Conservation (phyloP, 305 asterid genomes). For the Solanum hybrid region DNA sequence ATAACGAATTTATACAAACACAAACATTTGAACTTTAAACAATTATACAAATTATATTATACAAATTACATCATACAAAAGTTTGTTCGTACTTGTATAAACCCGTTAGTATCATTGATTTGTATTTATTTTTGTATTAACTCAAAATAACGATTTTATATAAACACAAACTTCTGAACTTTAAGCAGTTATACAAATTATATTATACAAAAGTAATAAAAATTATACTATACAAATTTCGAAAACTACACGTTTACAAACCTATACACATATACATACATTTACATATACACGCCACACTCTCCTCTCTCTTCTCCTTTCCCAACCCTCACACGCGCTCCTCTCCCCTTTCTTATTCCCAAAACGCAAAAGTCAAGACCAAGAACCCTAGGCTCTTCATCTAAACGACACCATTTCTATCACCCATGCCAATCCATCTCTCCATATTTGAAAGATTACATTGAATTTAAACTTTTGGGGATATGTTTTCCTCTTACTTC, state of each 20-base stretch:
- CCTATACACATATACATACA: background rate
- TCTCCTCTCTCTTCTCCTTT: background rate
- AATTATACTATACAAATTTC: background rate
- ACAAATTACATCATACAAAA: background rate
- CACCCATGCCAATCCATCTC: background rate
- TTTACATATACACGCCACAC: background rate
- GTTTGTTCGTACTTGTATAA: background rate
- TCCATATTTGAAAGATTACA: too few relatives aligned
- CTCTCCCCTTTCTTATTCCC: background rate
- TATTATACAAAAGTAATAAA: too few relatives aligned
- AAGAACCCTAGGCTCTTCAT: background rate
- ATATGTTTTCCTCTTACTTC: background rate
- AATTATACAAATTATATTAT: background rate
- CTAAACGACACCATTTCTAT: background rate
- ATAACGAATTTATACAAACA: background rate
- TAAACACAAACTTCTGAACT: background rate
- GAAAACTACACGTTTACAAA: too few relatives aligned
- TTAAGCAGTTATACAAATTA: background rate
- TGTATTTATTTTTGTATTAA: too few relatives aligned
- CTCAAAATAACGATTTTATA: background rate
- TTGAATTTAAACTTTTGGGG: too few relatives aligned
- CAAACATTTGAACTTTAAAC: background rate
- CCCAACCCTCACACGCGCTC: background rate
- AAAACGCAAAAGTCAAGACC: background rate
- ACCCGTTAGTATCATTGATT: background rate